Base-by-base conservation (phyloP, 352 stramenopile genomes). In the Aphanomyces cochlioides region DNA sequence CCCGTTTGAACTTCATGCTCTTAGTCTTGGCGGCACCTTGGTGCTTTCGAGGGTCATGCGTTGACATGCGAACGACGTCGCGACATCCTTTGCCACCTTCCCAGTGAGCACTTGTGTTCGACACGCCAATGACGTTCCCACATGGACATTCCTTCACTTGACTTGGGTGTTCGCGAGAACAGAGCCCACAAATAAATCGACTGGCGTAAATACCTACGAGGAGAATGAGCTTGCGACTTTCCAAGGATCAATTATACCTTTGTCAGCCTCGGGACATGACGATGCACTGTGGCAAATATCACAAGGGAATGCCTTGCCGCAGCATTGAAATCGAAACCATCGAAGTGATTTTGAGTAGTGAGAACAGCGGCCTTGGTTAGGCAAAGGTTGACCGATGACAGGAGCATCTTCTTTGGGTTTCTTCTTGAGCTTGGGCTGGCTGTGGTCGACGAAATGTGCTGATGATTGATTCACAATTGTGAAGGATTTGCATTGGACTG, bases 301-400 rank as follows among this genome's bases (percentile, higher is more conserved):
- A 56, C 87, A 94, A 0, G 85, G 80, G 61, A 92, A 91, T 10
- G 79, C 78, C 64, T 91, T 92, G 21, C 85, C 85, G 50, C 87
- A 94, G 75, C 87, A 94, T 65, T 92, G 87, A 72, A 94, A 94
- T 21, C 85, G 80, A 72, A 94, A 92, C 87, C 87, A 94, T 5
- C 87, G 85, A 15, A 81, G 70, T 47, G 87, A 95, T 66, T 91
- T 81, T 57, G 83, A 84, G 69, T 93, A 95, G 73, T 95, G 87
- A 15, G 89, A 79, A 38, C 87, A 95, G 40, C 66, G 74, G 57
- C 87, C 87, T 47, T 90, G 87, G 56, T 78, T 78, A 28, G 87
- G 87, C 67, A 95, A 61, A 17, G 85, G 83, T 56, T 91, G 79
- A 34, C 87, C 87, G 34, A 90, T 56, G 7, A 87, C 75, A 60